Percentiles rank a stretch among this genome's conserved stretches.
phyloP scores from a whole-genome alignment of 2,329 filamentous ascomycete species.

The Ophiostoma himal-ulmi region DNA sequence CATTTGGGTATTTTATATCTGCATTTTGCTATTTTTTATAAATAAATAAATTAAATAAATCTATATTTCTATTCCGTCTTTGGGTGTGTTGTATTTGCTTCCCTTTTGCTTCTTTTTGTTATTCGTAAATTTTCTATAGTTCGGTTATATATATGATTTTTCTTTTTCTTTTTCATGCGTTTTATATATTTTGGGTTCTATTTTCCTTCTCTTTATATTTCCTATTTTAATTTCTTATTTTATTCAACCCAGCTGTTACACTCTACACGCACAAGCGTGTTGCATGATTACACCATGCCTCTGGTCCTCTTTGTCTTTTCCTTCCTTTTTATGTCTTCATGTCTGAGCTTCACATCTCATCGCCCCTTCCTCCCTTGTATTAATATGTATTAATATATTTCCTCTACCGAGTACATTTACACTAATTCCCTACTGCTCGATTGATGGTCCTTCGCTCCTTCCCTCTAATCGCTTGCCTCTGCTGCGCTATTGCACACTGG shows the following conservation, averaged over 20 bases:
- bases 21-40: not conserved
- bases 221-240: not conserved
- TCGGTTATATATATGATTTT: not conserved
- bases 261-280: not conserved
- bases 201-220: not conserved
- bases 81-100: not conserved
- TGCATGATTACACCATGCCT: not conserved
- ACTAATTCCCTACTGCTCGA: not conserved
- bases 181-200: not conserved
- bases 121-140: not conserved
- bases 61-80: not conserved
- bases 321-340: not conserved
- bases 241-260: no score
- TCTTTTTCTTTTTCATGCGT: not conserved
- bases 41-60: no score
- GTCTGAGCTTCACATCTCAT: not conserved
- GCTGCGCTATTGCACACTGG: not conserved
- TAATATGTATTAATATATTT: not conserved
- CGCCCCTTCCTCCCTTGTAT: not conserved
- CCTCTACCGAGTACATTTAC: not conserved
- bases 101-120: not conserved
- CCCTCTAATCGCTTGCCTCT: not conserved
- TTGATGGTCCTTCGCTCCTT: slow-evolving; percentile 9
- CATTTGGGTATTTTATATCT: not conserved
- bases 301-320: not conserved